Conservation (phyloP, 163 green algal species). For the Scenedesmus sp. region DNA sequence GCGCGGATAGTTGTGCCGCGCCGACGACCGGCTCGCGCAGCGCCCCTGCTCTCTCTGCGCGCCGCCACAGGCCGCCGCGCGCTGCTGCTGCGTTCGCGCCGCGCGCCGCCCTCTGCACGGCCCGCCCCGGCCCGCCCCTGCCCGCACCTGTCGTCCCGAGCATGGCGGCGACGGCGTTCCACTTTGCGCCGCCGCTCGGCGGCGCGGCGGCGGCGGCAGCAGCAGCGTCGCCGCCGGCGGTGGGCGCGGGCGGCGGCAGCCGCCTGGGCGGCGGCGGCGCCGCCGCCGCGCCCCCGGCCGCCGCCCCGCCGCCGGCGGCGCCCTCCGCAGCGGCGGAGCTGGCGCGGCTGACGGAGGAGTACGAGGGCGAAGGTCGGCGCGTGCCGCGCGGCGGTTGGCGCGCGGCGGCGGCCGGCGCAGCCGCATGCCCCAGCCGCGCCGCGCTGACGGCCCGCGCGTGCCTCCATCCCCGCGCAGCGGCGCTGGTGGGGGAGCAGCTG, state of each 20-base stretch:
- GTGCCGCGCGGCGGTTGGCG: not conserved
- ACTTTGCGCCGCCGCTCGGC: no score
- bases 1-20: no score
- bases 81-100: no score
- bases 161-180: no score
- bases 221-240: not conserved
- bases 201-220: not conserved
- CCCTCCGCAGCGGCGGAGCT: not conserved
- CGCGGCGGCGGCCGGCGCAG: not conserved
- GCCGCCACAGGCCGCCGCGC: no score
- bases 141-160: no score
- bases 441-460: not conserved
- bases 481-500: conserved; percentile 1
- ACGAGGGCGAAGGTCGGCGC: conserved; percentile 22
- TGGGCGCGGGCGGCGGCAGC: no score
- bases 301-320: not conserved
- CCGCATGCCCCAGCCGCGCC: not conserved
- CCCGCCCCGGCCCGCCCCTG: no score
- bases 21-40: no score
- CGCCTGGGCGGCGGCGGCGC: conserved; percentile 4
- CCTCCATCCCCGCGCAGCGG: conserved; percentile 3
- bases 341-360: conserved; percentile 2
- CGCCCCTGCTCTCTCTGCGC: no score
- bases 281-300: not conserved
- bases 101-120: no score